Conservation (phyloP, 257 asterid genomes). For the Solanum habrochaites region DNA sequence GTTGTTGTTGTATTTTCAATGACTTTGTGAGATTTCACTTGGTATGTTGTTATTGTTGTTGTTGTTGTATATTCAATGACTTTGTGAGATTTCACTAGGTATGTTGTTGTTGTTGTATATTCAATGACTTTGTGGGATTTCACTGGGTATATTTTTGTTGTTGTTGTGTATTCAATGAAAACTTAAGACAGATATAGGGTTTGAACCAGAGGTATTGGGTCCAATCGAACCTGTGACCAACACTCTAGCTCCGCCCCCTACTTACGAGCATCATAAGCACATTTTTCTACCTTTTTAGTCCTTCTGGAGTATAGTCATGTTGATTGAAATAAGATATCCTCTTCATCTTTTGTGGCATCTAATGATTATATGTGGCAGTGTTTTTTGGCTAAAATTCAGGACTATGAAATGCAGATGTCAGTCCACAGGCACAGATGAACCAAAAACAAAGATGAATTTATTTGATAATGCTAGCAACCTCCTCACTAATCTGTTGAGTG, state of each 20-base stretch:
- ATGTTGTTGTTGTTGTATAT: background rate
- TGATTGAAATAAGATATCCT: background rate
- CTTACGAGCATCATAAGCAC: background rate
- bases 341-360: background rate
- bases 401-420: conserved; percentile 50
- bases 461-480: conserved; percentile 90
- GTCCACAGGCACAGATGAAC: conserved; percentile 50
- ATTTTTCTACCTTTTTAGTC: background rate
- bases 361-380: background rate
- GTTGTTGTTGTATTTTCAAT: background rate
- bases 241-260: background rate
- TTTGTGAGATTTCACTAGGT: background rate
- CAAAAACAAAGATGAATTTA: conserved; percentile 45
- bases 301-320: background rate
- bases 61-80: background rate
- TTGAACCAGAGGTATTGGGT: background rate
- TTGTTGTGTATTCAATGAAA: background rate
- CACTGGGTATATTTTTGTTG: background rate
- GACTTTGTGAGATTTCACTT: background rate
- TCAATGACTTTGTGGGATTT: background rate
- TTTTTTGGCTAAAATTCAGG: background rate
- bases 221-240: background rate
- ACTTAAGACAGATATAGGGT: background rate
- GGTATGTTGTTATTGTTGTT: background rate
- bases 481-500: conserved; percentile 84